Percentiles rank a stretch among this genome's conserved stretches.
These are phyloP conservation scores for Ceratorhiza oryzae-sativae DNA, from an alignment of 1,284 basidiomycete species.

Conservation along the genomic window DNA sequence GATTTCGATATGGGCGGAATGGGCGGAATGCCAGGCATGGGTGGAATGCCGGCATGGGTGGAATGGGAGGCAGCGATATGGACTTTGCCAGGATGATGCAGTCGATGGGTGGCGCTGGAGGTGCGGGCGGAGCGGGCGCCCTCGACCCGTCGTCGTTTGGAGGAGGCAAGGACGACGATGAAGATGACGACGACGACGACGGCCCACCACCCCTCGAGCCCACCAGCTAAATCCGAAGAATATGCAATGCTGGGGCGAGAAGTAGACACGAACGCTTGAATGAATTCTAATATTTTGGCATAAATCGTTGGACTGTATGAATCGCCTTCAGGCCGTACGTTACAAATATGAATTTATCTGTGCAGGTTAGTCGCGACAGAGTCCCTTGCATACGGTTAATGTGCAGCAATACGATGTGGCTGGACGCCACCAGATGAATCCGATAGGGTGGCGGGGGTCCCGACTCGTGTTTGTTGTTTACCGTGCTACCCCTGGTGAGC, in stretches of 20 bases:
- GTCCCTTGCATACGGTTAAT: no score
- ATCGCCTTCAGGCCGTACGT: no score
- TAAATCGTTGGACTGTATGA: no score
- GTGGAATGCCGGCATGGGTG: conserved; percentile 54
- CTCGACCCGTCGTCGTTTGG: conserved; percentile 41
- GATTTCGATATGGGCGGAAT: conserved; percentile 55
- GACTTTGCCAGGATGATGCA: conserved; percentile 75
- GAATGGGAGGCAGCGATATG: conserved; percentile 62
- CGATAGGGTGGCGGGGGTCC: conserved; percentile 15
- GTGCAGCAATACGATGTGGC: no score
- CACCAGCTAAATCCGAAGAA: conserved; percentile 1
- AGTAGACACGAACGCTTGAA: conserved; percentile 7
- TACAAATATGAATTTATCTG: neutral
- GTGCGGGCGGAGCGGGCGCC: conserved; percentile 50
- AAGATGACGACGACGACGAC: conserved; percentile 46
- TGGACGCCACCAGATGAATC: neutral
- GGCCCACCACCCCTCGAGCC: conserved; percentile 79
- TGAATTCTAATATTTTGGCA: conserved; percentile 31
- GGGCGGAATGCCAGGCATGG: conserved; percentile 55
- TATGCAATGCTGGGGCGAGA: neutral
- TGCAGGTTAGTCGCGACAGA: no score
- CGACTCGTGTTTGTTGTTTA: conserved; percentile 19
- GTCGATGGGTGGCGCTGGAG: conserved; percentile 57
- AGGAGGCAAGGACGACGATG: conserved; percentile 47
- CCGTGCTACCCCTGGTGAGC: neutral